phyloP scores from a whole-genome alignment of 352 stramenopile genomes.

The Phytophthora tentaculata region DNA sequence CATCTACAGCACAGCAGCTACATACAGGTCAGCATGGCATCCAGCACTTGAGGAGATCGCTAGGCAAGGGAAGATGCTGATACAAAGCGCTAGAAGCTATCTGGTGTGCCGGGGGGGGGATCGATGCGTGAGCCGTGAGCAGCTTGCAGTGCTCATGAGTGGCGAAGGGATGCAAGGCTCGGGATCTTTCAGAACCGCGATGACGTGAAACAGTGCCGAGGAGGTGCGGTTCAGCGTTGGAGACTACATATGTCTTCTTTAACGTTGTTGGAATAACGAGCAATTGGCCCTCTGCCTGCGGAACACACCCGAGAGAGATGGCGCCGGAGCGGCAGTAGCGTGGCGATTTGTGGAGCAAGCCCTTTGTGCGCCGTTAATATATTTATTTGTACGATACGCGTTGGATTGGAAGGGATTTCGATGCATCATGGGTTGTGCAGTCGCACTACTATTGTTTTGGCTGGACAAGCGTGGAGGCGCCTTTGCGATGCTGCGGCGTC shows the following conservation, averaged over 20 bases:
- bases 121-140: too few relatives aligned
- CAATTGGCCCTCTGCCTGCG: background rate
- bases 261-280: too few relatives aligned
- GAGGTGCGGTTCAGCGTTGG: too few relatives aligned
- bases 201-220: too few relatives aligned
- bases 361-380: conserved; percentile 11
- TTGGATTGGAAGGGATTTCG: conserved; percentile 18
- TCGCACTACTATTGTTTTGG: too few relatives aligned
- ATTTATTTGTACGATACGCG: conserved; percentile 23
- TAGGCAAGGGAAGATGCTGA: background rate
- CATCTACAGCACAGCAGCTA: conserved; percentile 11
- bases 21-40: conserved; percentile 6
- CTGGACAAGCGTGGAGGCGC: background rate
- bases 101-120: too few relatives aligned
- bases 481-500: background rate
- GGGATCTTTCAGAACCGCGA: too few relatives aligned
- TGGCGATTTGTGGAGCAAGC: background rate
- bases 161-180: too few relatives aligned
- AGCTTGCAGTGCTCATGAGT: too few relatives aligned
- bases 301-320: background rate
- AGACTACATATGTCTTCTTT: too few relatives aligned
- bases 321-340: background rate
- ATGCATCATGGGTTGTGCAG: conserved; percentile 2
- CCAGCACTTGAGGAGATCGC: background rate
- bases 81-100: background rate